Percentiles rank a stretch among this genome's conserved stretches.
Conservation (phyloP, 805 yeast species). For the Lachancea thermotolerans region DNA sequence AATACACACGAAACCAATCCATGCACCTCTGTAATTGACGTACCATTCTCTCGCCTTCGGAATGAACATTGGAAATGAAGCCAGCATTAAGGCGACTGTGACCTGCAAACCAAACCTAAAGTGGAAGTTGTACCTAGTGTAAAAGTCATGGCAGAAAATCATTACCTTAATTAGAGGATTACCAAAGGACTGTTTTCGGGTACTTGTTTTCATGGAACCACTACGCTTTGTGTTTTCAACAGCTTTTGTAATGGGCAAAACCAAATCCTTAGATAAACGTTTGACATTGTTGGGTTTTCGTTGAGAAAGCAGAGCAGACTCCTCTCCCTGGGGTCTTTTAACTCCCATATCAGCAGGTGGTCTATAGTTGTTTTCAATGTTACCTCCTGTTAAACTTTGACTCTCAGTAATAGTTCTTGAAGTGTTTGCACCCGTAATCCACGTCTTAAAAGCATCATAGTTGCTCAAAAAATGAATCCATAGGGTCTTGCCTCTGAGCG, state of each 20-base stretch:
- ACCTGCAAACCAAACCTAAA: constrained; percentile 43
- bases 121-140: constrained; percentile 28
- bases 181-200: no score
- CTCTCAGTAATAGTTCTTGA: constrained; percentile 27
- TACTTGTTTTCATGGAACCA: no score
- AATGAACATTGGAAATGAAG: constrained; percentile 46
- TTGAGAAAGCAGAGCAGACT: constrained; percentile 24
- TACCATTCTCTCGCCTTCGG: constrained; percentile 45
- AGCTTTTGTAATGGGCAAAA: neutral
- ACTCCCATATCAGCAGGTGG: constrained; percentile 13
- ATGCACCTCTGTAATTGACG: constrained; percentile 40
- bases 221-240: neutral
- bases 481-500: constrained; percentile 32
- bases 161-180: neutral
- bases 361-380: constrained; percentile 3
- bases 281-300: constrained; percentile 6
- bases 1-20: constrained; percentile 50
- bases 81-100: constrained; percentile 38
- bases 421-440: constrained; percentile 27
- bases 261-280: neutral
- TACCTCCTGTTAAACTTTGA: constrained; percentile 32
- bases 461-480: constrained; percentile 40
- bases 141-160: constrained; percentile 14
- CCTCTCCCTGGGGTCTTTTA: constrained; percentile 25
- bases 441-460: constrained; percentile 31